Evolutionary conservation across 2,329 filamentous ascomycete genomes (phyloP).

Genomic region (Sclerotinia sclerotiorum): DNA sequence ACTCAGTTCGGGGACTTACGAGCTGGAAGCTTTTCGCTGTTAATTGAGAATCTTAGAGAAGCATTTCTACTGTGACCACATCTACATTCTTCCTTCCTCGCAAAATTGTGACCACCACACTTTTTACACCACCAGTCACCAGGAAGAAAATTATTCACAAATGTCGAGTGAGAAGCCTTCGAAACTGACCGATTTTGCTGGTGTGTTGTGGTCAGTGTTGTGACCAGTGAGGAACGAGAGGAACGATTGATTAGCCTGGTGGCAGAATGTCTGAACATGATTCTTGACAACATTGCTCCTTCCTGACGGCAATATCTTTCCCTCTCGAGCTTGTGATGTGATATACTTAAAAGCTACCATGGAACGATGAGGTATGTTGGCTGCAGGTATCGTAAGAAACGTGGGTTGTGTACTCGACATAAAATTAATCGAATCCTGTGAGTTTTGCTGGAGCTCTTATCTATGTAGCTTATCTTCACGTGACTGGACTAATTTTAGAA

Average conservation of each 20-base stretch:
- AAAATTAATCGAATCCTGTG: background rate
- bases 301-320: background rate
- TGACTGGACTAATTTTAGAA: background rate
- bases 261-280: background rate
- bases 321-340: too few relatives aligned
- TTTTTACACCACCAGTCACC: background rate
- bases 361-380: background rate
- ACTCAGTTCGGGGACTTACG: constrained; percentile 12
- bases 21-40: constrained; percentile 15
- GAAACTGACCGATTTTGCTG: background rate
- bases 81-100: background rate
- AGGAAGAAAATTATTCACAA: background rate
- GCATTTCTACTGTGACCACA: background rate
- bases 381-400: background rate
- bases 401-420: background rate
- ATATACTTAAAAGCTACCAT: background rate
- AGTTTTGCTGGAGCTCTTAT: background rate
- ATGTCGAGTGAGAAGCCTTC: background rate
- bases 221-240: constrained; percentile 7
- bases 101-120: background rate
- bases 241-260: background rate
- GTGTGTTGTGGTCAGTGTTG: background rate
- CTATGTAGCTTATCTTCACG: constrained; percentile 5
- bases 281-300: background rate
- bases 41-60: background rate